These are phyloP conservation scores for Boletus smithii DNA, from an alignment of 1,284 basidiomycete species.

Conservation along the genomic window DNA sequence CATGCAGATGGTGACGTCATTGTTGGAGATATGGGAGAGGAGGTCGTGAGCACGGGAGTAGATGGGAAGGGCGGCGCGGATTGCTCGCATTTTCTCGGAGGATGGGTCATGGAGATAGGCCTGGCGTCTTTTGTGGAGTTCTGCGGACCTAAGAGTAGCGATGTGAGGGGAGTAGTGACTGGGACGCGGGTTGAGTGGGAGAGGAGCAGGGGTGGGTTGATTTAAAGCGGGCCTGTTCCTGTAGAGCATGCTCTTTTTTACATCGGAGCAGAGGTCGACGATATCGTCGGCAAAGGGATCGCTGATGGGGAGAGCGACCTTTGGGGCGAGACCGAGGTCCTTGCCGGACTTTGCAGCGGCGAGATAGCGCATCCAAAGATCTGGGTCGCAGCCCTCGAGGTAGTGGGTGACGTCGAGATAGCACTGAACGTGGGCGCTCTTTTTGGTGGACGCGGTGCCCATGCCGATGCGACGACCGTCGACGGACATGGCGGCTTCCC, in stretches of 20 bases:
- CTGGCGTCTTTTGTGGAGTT: constrained; percentile 54
- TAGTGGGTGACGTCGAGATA: constrained; percentile 89
- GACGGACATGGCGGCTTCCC: constrained; percentile 85
- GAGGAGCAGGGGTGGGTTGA: constrained; percentile 1
- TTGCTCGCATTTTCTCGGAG: constrained; percentile 65
- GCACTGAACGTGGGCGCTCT: constrained; percentile 69
- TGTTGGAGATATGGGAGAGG: constrained; percentile 66
- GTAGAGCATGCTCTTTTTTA: constrained; percentile 54
- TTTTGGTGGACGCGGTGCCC: constrained; percentile 71
- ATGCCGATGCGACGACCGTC: constrained; percentile 79
- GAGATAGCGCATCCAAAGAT: constrained; percentile 76
- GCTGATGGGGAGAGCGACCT: constrained; percentile 70
- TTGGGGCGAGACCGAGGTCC: constrained; percentile 68
- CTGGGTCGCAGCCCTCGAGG: constrained; percentile 78
- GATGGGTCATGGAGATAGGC: constrained; percentile 63
- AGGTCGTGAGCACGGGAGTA: constrained; percentile 64
- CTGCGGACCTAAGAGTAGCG: constrained; percentile 53
- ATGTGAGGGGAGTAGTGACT: constrained; percentile 16
- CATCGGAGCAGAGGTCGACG: constrained; percentile 67
- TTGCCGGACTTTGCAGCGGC: constrained; percentile 59
- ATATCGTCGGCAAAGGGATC: constrained; percentile 72
- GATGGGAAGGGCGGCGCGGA: constrained; percentile 72
- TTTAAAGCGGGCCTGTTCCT: constrained; percentile 41
- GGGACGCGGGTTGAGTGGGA: constrained; percentile 1
- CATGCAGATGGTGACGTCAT: constrained; percentile 92